Evolutionary conservation across 352 stramenopile species (phyloP), one percentile per base, ranked within the genome.

Genomic region (Phytophthora pistaciae): DNA sequence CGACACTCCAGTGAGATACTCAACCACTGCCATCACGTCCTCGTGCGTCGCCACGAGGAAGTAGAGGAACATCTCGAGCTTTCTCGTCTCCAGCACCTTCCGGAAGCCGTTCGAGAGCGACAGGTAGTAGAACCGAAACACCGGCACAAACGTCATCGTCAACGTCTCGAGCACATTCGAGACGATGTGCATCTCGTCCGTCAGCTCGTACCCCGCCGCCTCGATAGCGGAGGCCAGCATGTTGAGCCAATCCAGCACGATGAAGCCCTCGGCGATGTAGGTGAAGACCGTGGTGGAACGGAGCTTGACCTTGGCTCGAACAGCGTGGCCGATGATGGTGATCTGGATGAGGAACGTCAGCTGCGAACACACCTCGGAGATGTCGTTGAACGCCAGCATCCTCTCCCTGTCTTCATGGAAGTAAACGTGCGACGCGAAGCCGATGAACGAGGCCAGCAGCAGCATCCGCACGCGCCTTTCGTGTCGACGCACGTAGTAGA

Each of bases 271-370:
- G 1, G 70, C 70, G 0, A 52, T 55, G 13, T 60, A 57, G 11
- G 62, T 71, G 11, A 78, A 48, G 8, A 42, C 48, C 29, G 7
- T 44, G 16, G 74, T 62, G 4, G 70, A 78, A 16, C 38, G 44
- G 10, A 81, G 63, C 33, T 70, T 70, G 36, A 81, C 62, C 21
- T 69, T 66, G 27, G 48, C 20, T 18, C 68, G 64, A 16, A 76
- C 55, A 20, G 54, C 68, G 44, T 68, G 50, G 25, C 74, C 71
- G 48, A 82, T 68, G 66, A 77, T 68, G 3, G 71, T 73, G 68
- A 82, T 77, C 56, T 82, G 75, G 14, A 77, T 63, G 10, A 82
- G 53, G 56, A 82, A 77, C 42, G 67, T 69, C 16, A 82, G 23
- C 49, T 70, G 53, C 5, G 60, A 62, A 18, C 68, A 77, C 50